Conservation (phyloP, 2,329 filamentous ascomycete species). For the Aspergillus transmontanensis region DNA sequence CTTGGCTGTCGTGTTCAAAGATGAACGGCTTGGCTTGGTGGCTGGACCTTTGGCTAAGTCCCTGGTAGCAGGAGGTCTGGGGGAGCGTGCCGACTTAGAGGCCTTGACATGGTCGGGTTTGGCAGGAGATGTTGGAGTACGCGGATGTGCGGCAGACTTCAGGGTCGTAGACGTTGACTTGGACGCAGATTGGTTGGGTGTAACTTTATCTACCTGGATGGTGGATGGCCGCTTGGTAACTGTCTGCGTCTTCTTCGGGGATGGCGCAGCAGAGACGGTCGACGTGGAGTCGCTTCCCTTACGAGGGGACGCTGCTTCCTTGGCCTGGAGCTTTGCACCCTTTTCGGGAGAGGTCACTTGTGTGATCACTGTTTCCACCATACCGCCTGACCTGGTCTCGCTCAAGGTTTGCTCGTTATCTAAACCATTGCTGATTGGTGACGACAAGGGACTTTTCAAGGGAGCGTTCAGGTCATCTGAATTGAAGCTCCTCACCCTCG, state of each 20-base stretch:
- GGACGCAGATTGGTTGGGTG: slow-evolving; percentile 17
- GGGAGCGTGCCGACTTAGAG: slow-evolving; percentile 20
- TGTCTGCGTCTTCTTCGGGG: slow-evolving; percentile 27
- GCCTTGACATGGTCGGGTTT: slow-evolving; percentile 21
- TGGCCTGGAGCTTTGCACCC: background rate
- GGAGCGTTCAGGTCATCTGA: slow-evolving; percentile 33
- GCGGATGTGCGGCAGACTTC: slow-evolving; percentile 26
- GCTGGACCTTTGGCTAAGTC: slow-evolving; percentile 29
- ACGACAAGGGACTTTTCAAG: slow-evolving; percentile 30
- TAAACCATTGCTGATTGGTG: slow-evolving; percentile 29
- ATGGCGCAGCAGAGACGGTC: slow-evolving; percentile 9
- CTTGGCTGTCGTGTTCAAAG: slow-evolving; percentile 34
- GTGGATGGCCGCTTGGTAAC: slow-evolving; percentile 37
- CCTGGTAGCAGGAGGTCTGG: slow-evolving; percentile 32
- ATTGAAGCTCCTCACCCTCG: slow-evolving; percentile 34
- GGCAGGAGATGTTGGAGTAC: slow-evolving; percentile 24
- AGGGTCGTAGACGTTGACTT: slow-evolving; percentile 23
- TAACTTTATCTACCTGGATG: slow-evolving; percentile 30
- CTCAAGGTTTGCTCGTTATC: slow-evolving; percentile 17
- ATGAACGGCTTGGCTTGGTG: slow-evolving; percentile 36
- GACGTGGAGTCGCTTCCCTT: slow-evolving; percentile 22
- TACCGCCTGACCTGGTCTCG: background rate
- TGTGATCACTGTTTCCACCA: slow-evolving; percentile 2
- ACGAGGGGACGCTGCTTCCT: slow-evolving; percentile 13
- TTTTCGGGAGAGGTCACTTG: background rate